A percentile compares a stretch with the other conserved stretches of the same genome.
Conservation (phyloP, 352 stramenopile genomes). For the Globisporangium heterothallicum region DNA sequence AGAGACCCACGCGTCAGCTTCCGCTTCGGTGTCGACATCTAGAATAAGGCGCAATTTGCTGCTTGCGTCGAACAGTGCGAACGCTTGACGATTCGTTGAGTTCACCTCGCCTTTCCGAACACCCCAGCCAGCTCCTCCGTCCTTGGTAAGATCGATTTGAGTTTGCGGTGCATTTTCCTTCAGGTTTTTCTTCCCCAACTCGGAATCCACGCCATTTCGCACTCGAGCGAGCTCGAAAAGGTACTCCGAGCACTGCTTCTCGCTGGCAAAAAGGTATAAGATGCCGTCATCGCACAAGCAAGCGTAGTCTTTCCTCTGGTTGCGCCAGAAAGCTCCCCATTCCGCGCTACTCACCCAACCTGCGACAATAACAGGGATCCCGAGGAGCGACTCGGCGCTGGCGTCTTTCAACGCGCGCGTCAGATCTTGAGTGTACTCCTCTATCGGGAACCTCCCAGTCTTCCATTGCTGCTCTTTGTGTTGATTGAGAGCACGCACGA, state of each 20-base stretch:
- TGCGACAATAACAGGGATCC: constrained; percentile 25
- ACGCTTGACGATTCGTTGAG: constrained; percentile 35
- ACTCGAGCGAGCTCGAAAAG: constrained; percentile 43
- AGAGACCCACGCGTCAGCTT: constrained; percentile 37
- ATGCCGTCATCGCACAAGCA: constrained; percentile 57
- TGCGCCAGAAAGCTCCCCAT: constrained; percentile 64
- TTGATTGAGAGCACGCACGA: background rate
- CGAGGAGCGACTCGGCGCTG: constrained; percentile 11
- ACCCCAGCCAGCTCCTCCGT: constrained; percentile 34
- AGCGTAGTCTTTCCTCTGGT: constrained; percentile 47
- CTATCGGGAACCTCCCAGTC: constrained; percentile 2
- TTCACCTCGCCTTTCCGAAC: constrained; percentile 35
- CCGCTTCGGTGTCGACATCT: constrained; percentile 34
- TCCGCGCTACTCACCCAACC: constrained; percentile 53
- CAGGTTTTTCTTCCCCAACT: constrained; percentile 33
- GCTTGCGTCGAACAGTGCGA: constrained; percentile 55
- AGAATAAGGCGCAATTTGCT: constrained; percentile 43
- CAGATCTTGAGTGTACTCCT: constrained; percentile 1
- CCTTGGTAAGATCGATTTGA: constrained; percentile 32
- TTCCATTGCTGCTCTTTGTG: background rate
- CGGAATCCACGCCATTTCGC: constrained; percentile 15
- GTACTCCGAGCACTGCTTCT: constrained; percentile 44
- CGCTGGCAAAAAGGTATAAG: constrained; percentile 47
- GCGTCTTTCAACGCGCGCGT: constrained; percentile 16
- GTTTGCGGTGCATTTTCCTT: constrained; percentile 38